Base-by-base conservation (phyloP, 148 eudicot species). In the Fallopia convolvulus region DNA sequence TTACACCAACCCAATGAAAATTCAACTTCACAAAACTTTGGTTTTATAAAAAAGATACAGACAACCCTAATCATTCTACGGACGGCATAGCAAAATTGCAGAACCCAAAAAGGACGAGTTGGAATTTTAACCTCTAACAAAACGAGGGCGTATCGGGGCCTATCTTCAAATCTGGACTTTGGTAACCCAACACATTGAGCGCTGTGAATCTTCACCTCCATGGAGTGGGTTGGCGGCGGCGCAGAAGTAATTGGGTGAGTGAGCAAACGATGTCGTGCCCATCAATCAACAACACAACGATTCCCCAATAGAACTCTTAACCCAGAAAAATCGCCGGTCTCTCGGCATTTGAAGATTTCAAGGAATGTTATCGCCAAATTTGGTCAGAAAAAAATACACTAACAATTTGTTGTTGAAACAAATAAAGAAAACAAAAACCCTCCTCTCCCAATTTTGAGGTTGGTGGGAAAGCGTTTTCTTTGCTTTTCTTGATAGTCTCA, bases 201-300 rank as follows among this genome's bases (percentile, higher is more conserved):
- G 79, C 85, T 82, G 77, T 77, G 85, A 86, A 88, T 81, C 90
- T 77, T 87, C 44, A 92, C 84, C 96, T 90, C 99, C 99, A 94
- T 94, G 82, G 84, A 86, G 83, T 75, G 77, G 60, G 49, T 52
- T 70, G 70, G 74, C 32, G 74, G 81, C 74, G 63, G 68, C 47
- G 36, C 53, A 61, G 44, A n/a, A 77, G 79, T 46, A 63, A 20
- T 44, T 44, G 53, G 75, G 30, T 42, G 55, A 73, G 75, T 73
- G 55, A 10, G 18, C 53, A 48, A 66, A 75, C 81, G 61, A 78
- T 80, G 74, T 58, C 71, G 65, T 49, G 80, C 75, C 92, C 91
- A 87, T 93, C 90, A 88, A 91, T 72, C 50, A 73, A 73, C 20
- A 82, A 79, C 61, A 82, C 86, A 76, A 63, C 79, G 74, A 74